Conservation (phyloP, 2,329 filamentous ascomycete species). For the Hymenoscyphus salicellus region DNA sequence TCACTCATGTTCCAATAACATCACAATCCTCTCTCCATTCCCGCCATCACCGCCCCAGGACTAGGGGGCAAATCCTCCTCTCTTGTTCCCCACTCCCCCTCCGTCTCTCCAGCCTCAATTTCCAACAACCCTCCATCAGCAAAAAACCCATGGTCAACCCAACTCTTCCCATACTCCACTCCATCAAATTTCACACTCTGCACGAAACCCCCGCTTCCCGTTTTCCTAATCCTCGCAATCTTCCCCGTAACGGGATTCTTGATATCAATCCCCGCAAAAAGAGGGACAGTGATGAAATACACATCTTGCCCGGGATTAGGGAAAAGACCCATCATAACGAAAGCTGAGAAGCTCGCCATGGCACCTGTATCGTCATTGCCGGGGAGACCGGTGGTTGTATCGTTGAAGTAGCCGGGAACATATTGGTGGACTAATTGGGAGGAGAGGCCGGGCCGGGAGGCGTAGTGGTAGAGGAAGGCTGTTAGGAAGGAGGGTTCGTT, state of each 20-base stretch:
- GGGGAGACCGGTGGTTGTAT: conserved; percentile 58
- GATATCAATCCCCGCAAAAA: conserved; percentile 59
- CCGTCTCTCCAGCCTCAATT: conserved; percentile 55
- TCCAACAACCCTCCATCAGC: conserved; percentile 62
- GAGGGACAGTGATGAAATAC: conserved; percentile 67
- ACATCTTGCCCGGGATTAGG: conserved; percentile 68
- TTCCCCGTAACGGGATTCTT: conserved; percentile 56
- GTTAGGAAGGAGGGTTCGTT: conserved; percentile 63
- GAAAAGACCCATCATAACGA: conserved; percentile 47
- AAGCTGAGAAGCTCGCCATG: conserved; percentile 43
- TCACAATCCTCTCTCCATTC: not conserved
- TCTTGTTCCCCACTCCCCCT: conserved; percentile 63
- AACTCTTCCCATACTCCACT: conserved; percentile 59
- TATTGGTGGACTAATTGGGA: conserved; percentile 58
- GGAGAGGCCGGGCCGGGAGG: conserved; percentile 51
- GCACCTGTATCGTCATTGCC: conserved; percentile 71
- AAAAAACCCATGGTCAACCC: conserved; percentile 68
- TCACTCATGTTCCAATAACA: too few species aligned
- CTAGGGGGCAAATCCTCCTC: conserved; percentile 62
- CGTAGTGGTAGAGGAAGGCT: conserved; percentile 69
- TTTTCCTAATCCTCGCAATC: conserved; percentile 55
- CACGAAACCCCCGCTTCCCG: conserved; percentile 60
- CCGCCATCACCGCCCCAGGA: not conserved
- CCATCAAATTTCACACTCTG: conserved; percentile 64
- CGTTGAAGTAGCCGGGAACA: conserved; percentile 61